Conservation (phyloP, 1,284 basidiomycete genomes). For the Cutaneotrichosporon sp. region DNA sequence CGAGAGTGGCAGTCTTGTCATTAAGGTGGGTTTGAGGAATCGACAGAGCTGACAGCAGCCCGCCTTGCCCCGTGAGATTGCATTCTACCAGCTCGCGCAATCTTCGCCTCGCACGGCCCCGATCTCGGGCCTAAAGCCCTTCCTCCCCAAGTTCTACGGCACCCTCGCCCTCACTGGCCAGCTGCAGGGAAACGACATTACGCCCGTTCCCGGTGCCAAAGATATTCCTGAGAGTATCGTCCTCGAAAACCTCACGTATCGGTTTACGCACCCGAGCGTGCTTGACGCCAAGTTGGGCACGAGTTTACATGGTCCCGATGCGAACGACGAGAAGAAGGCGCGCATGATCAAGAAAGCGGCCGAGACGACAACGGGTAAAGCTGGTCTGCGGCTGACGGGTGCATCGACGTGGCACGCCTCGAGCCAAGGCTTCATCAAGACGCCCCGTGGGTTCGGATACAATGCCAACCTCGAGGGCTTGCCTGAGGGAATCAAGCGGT, state of each 20-base stretch:
- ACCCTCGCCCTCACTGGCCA: constrained; percentile 60
- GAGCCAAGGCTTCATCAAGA: constrained; percentile 60
- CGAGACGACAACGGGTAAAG: constrained; percentile 69
- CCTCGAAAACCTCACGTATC: constrained; percentile 74
- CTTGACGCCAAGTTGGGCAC: constrained; percentile 92
- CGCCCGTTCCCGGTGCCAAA: neutral
- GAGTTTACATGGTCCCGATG: constrained; percentile 63
- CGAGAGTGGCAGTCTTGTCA: constrained; percentile 73
- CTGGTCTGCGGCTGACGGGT: constrained; percentile 79
- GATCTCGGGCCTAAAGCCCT: constrained; percentile 53
- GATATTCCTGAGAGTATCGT: constrained; percentile 66
- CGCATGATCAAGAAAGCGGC: constrained; percentile 73
- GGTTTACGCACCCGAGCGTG: constrained; percentile 77
- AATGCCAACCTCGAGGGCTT: constrained; percentile 67
- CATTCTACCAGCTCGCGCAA: constrained; percentile 72
- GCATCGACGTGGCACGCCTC: constrained; percentile 78
- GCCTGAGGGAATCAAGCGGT: constrained; percentile 68
- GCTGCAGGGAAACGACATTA: neutral
- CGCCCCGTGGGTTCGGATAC: constrained; percentile 78
- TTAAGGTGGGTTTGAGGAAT: constrained; percentile 60
- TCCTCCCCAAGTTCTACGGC: constrained; percentile 72
- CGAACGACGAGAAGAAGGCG: constrained; percentile 70
- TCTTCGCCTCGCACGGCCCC: constrained; percentile 34
- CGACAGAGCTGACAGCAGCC: constrained; percentile 50
- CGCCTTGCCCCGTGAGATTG: constrained; percentile 67